Conservation (phyloP, 2,329 filamentous ascomycete species). For the Aspergillus alliaceus region DNA sequence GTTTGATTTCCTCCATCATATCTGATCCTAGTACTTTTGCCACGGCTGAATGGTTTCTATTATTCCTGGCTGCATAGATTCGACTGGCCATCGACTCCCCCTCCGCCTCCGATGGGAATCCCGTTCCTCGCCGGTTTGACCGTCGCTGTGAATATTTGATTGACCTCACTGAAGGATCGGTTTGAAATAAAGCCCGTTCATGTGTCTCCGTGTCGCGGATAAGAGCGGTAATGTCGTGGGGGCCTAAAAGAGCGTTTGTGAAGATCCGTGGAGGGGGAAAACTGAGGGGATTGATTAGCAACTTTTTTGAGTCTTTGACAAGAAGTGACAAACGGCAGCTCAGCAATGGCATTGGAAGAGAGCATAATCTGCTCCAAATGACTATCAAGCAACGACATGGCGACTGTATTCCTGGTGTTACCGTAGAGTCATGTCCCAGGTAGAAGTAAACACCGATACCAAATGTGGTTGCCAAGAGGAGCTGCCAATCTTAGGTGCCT, state of each 20-base stretch:
- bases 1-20: slow-evolving; percentile 76
- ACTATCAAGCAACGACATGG: slow-evolving; percentile 67
- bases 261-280: slow-evolving; percentile 93
- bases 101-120: slow-evolving; percentile 42
- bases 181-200: slow-evolving; percentile 91
- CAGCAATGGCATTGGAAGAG: slow-evolving; percentile 74
- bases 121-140: slow-evolving; percentile 50
- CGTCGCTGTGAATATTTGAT: slow-evolving; percentile 48
- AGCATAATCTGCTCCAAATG: slow-evolving; percentile 76
- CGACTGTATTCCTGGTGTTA: slow-evolving; percentile 9
- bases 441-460: neutral
- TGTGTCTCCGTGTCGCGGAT: slow-evolving; percentile 95
- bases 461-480: slow-evolving; percentile 3
- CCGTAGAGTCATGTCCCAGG: neutral
- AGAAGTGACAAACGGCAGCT: slow-evolving; percentile 61
- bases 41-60: slow-evolving; percentile 75
- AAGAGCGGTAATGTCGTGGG: slow-evolving; percentile 87
- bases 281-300: slow-evolving; percentile 46
- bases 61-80: slow-evolving; percentile 54
- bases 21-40: slow-evolving; percentile 85
- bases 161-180: slow-evolving; percentile 66
- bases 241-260: slow-evolving; percentile 84
- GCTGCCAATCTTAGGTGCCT: neutral
- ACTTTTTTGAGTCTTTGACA: neutral
- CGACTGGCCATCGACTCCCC: slow-evolving; percentile 46